These are phyloP conservation scores for Camptophora hylomeconis DNA, from an alignment of 2,329 filamentous ascomycete genomes.

Conservation along the genomic window DNA sequence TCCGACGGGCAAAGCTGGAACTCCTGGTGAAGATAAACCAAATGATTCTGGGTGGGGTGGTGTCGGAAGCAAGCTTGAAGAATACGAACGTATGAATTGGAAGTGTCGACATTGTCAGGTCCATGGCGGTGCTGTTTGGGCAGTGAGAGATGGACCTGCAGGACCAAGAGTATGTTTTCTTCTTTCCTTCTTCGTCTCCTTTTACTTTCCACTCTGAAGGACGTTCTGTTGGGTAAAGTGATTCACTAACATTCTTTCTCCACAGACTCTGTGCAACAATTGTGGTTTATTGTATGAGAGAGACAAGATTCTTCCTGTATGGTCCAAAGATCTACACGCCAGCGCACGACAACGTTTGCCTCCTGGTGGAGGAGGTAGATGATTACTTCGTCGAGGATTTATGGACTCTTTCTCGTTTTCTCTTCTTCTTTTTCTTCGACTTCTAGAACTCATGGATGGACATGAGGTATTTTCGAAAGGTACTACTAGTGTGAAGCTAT, in stretches of 20 bases:
- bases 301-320: conserved; percentile 68
- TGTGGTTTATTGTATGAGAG: conserved; percentile 83
- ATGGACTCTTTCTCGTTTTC: no score
- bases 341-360: no score
- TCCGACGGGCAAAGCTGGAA: conserved; percentile 60
- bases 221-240: conserved; percentile 5
- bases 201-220: conserved; percentile 1
- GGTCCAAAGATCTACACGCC: conserved; percentile 62
- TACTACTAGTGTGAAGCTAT: no score
- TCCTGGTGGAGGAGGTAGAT: no score
- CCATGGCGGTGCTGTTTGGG: conserved; percentile 87
- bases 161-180: conserved; percentile 59
- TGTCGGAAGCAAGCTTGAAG: conserved; percentile 53
- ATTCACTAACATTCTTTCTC: conserved; percentile 6
- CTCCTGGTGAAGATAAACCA: conserved; percentile 50
- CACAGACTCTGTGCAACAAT: conserved; percentile 76
- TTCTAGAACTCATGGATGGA: no score
- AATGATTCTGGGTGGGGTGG: conserved; percentile 57
- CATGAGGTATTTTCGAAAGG: no score
- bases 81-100: conserved; percentile 65
- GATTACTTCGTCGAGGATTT: no score
- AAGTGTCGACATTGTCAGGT: conserved; percentile 77
- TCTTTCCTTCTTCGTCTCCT: no score
- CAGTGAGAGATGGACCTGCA: conserved; percentile 77
- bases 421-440: no score